Base-by-base conservation (phyloP, 2,329 filamentous ascomycete species). In the Scedosporium apiospermum region DNA sequence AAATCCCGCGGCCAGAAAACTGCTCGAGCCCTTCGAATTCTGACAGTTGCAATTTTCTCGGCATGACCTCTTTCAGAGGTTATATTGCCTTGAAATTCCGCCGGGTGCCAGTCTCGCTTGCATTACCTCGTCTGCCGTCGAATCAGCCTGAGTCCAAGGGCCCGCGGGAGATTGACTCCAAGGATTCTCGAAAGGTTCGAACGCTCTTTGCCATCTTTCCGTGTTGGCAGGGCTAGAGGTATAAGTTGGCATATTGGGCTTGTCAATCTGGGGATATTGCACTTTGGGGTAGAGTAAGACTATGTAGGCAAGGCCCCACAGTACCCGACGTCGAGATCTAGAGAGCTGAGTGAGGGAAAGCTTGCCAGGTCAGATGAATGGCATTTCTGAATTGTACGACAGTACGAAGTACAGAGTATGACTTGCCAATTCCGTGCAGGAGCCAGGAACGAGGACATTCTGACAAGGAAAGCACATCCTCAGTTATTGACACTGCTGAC, bases 191-290 rank as follows among this genome's bases (percentile, higher is more conserved):
- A 53, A 53, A 21, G 12, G 12, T 53, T 53, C 49, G 49, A 53
- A 53, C 2, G 49, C 18, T 53, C 23, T n/a, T n/a, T 53, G 30
- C 49, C n/a, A 53, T 53, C 10, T 5, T 21, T 26, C 49, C 49
- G n/a, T 21, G 49, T 53, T 53, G 21, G 23, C n/a, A 12, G 21
- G 10, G n/a, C 12, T 26, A 12, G 49, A 26, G 21, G 21, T 21
- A 26, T 21, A 53, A 53, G 49, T 2, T 21, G 44, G n/a, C 12
- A 53, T 53, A 53, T 53, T 53, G 21, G n/a, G 21, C 49, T 53
- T 53, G 49, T 53, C 49, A 53, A 53, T 53, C 49, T 53, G 49
- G 49, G 49, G 49, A 53, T 53, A 53, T 53, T 53, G 49, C 49
- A 53, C 49, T 53, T 53, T 53, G 49, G 10, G n/a, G 49, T 53